A percentile compares a stretch with the other conserved stretches of the same genome.
phyloP scores from a whole-genome alignment of 805 yeast genomes.

The Candida sanyiensis region DNA sequence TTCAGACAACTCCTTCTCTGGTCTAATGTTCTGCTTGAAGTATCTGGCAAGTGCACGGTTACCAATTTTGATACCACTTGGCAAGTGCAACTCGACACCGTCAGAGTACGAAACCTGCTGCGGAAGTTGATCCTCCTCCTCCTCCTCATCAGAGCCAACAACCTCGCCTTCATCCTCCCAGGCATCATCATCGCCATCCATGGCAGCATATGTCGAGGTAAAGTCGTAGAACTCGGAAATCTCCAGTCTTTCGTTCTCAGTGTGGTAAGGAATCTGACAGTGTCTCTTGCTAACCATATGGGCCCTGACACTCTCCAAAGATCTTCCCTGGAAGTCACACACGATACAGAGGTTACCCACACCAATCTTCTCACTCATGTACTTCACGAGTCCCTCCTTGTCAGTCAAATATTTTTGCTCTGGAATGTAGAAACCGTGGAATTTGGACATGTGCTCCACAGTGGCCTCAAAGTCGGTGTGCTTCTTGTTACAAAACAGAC shows the following conservation, averaged over 20 bases:
- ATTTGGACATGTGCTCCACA: slow-evolving; percentile 67
- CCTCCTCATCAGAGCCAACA: slow-evolving; percentile 26
- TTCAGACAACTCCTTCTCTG: slow-evolving; percentile 53
- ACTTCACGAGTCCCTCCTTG: slow-evolving; percentile 64
- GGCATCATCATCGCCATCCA: slow-evolving; percentile 27
- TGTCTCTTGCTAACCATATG: slow-evolving; percentile 89
- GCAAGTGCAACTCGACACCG: slow-evolving; percentile 72
- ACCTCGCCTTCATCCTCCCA: slow-evolving; percentile 34
- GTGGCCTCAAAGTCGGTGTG: slow-evolving; percentile 45
- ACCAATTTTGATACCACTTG: slow-evolving; percentile 79
- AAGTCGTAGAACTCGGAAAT: slow-evolving; percentile 90
- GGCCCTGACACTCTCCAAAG: slow-evolving; percentile 80
- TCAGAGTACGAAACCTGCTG: slow-evolving; percentile 44
- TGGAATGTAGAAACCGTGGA: slow-evolving; percentile 85
- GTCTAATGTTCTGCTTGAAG: slow-evolving; percentile 66
- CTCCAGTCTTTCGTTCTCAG: slow-evolving; percentile 78
- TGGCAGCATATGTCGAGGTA: slow-evolving; percentile 53
- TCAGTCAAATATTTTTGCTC: slow-evolving; percentile 70
- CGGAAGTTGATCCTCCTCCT: slow-evolving; percentile 34
- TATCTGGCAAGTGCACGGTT: slow-evolving; percentile 80
- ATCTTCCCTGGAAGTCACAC: slow-evolving; percentile 81
- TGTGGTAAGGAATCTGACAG: slow-evolving; percentile 84
- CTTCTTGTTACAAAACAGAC: slow-evolving; percentile 48
- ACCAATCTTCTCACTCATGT: slow-evolving; percentile 86
- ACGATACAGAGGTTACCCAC: slow-evolving; percentile 84